phyloP scores from a whole-genome alignment of 1,139 yeast genomes.

The Torulaspora globosa region DNA sequence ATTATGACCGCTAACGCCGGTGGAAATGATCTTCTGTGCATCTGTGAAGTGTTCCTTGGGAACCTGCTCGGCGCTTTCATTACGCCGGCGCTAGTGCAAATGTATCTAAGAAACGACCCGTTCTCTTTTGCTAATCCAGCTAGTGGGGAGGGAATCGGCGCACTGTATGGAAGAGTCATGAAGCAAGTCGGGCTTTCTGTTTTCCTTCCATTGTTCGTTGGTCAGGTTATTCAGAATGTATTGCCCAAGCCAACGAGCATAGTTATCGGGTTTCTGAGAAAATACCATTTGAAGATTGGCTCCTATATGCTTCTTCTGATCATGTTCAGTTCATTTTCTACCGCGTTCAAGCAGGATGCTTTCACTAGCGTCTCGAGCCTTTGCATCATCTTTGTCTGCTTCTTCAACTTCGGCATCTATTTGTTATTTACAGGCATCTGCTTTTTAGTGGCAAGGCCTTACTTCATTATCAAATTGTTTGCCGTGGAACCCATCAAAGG shows the following conservation, averaged over 20 bases:
- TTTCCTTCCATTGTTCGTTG: constrained; percentile 81
- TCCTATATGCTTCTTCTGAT: constrained; percentile 71
- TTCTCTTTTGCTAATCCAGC: constrained; percentile 87
- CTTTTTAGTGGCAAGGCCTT: constrained; percentile 58
- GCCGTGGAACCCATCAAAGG: constrained; percentile 44
- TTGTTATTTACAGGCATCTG: constrained; percentile 66
- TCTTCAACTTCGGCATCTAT: constrained; percentile 76
- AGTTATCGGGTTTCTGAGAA: constrained; percentile 51
- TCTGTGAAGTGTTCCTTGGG: constrained; percentile 82
- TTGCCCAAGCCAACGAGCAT: constrained; percentile 57
- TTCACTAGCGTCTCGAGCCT: constrained; percentile 66
- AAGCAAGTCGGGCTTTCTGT: constrained; percentile 81
- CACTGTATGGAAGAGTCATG: constrained; percentile 73
- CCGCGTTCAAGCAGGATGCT: constrained; percentile 80
- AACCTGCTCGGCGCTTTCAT: constrained; percentile 80
- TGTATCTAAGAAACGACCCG: constrained; percentile 51
- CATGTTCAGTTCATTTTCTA: constrained; percentile 82
- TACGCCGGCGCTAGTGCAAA: constrained; percentile 77
- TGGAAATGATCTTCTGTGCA: constrained; percentile 73
- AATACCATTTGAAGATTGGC: constrained; percentile 66
- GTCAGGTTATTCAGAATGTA: constrained; percentile 71
- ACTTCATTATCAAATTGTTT: constrained; percentile 45
- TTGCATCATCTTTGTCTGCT: constrained; percentile 69
- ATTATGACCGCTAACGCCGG: constrained; percentile 84
- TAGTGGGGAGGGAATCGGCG: constrained; percentile 47